A percentile compares a stretch with the other conserved stretches of the same genome.
Evolutionary conservation across 148 eudicot genomes (phyloP).

Genomic region (Beta vulgaris): DNA sequence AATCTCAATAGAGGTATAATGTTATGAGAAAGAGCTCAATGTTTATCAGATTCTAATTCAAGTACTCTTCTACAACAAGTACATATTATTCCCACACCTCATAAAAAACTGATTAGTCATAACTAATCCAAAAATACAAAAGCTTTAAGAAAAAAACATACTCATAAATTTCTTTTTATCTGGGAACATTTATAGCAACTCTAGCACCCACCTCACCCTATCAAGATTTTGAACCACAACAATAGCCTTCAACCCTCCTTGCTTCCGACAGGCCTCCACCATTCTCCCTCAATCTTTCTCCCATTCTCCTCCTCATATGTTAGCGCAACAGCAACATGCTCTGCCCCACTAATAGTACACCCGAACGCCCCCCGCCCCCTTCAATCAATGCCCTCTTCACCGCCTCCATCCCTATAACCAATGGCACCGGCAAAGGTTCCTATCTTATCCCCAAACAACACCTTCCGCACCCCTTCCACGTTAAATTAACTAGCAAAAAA

Average conservation of each 20-base stretch:
- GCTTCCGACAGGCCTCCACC: conserved; percentile 70
- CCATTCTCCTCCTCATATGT: conserved; percentile 63
- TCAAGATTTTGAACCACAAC: conserved; percentile 73
- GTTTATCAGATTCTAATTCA: background rate
- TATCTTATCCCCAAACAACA: conserved; percentile 71
- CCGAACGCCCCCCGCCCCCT: conserved; percentile 95
- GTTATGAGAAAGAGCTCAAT: background rate
- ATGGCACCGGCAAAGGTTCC: conserved; percentile 75
- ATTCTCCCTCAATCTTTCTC: conserved; percentile 67
- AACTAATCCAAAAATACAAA: background rate
- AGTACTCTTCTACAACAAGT: background rate
- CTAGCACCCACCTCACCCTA: conserved; percentile 88
- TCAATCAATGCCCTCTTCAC: conserved; percentile 79
- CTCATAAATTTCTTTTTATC: conserved; percentile 13
- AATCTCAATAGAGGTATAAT: background rate
- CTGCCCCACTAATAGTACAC: conserved; percentile 95
- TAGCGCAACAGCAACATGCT: conserved; percentile 91
- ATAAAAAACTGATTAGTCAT: conserved; percentile 3
- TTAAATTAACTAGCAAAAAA: no score
- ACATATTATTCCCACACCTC: background rate
- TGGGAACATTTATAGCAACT: conserved; percentile 47
- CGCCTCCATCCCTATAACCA: conserved; percentile 84
- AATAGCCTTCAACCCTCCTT: conserved; percentile 63
- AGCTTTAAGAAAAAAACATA: background rate
- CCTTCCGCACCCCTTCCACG: conserved; percentile 58